Evolutionary conservation across 441 rosid genomes (phyloP).

Genomic region (Jatropha multifida): DNA sequence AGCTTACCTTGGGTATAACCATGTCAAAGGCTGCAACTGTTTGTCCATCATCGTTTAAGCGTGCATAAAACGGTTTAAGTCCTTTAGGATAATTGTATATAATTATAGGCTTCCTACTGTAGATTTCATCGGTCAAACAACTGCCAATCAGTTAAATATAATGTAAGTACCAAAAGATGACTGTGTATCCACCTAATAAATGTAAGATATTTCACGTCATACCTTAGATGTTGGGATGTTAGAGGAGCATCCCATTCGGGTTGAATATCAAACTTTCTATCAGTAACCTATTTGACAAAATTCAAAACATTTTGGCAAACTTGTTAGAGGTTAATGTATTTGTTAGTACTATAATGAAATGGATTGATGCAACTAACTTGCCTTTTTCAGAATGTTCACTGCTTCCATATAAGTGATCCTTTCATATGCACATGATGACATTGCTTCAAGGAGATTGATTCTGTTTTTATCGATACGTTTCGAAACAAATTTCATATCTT

Average conservation of each 20-base stretch:
- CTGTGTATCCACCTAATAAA: too few relatives aligned
- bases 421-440: constrained; percentile 38
- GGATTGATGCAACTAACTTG: constrained; percentile 15
- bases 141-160: constrained; percentile 36
- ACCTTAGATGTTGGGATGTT: constrained; percentile 80
- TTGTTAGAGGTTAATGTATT: not conserved
- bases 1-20: constrained; percentile 70
- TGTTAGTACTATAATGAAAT: not conserved
- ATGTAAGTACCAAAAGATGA: too few relatives aligned
- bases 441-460: constrained; percentile 50
- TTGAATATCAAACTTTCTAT: constrained; percentile 49
- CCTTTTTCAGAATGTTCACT: constrained; percentile 58
- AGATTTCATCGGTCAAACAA: constrained; percentile 67
- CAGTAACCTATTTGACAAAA: constrained; percentile 39
- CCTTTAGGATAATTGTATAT: constrained; percentile 69
- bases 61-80: constrained; percentile 60
- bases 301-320: not conserved
- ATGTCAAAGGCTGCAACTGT: constrained; percentile 92
- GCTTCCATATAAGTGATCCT: constrained; percentile 66
- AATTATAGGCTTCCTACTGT: constrained; percentile 50
- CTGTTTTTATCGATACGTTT: constrained; percentile 57
- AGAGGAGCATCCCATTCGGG: constrained; percentile 63
- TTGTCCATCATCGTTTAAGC: constrained; percentile 67
- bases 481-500: constrained; percentile 61
- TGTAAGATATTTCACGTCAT: not conserved